Evolutionary conservation across 148 eudicot genomes (phyloP).

Genomic region (Nyssa sinensis): DNA sequence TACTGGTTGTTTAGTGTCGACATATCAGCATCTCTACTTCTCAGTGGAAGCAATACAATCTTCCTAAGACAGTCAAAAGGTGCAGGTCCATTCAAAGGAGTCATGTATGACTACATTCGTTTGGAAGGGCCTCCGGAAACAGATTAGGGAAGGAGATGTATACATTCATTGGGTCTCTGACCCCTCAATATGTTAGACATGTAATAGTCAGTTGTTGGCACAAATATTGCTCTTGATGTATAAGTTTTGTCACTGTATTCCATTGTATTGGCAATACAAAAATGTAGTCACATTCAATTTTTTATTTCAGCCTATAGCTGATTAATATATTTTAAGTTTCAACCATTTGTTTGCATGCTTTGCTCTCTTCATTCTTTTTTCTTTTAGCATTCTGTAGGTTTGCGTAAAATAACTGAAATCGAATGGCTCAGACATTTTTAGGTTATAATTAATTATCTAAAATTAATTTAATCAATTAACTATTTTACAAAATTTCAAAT

Average conservation of each 20-base stretch:
- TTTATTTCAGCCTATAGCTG: too few relatives aligned
- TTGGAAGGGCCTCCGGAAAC: constrained; percentile 49
- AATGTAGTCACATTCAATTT: too few relatives aligned
- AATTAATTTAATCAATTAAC: too few relatives aligned
- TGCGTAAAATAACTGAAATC: too few relatives aligned
- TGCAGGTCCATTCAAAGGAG: constrained; percentile 25
- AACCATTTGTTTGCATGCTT: background rate
- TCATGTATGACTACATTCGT: constrained; percentile 81
- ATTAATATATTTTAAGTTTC: too few relatives aligned
- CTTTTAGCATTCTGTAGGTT: background rate
- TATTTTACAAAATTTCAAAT: too few relatives aligned
- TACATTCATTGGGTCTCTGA: background rate
- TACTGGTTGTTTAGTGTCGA: constrained; percentile 41
- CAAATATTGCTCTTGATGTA: background rate
- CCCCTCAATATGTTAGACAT: background rate
- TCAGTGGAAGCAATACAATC: constrained; percentile 38
- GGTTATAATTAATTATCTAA: too few relatives aligned
- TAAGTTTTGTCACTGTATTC: background rate
- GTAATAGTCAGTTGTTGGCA: background rate
- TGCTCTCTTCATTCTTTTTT: background rate
- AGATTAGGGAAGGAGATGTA: background rate
- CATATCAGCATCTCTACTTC: constrained; percentile 29
- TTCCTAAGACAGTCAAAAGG: constrained; percentile 49
- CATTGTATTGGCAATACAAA: too few relatives aligned
- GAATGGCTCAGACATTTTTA: too few relatives aligned